Base-by-base conservation (phyloP, 352 stramenopile species). In the Globisporangium viniferum region DNA sequence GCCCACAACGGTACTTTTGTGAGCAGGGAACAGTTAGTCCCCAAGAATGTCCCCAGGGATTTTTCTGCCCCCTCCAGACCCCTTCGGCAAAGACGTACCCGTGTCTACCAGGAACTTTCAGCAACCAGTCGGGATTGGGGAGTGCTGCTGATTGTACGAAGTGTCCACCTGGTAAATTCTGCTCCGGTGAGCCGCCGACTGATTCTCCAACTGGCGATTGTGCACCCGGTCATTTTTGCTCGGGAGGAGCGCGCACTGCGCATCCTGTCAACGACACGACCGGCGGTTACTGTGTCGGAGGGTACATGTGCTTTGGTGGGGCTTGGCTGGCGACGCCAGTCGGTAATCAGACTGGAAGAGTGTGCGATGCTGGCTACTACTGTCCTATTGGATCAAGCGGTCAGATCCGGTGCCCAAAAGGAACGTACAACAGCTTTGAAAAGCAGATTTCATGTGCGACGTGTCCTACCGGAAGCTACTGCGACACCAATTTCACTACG, bases 151-250 rank as follows among this genome's bases (percentile, higher is more conserved):
- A 92, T 46, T 94, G 85, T 66, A 62, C 66, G 1, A 29, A 58
- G 24, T 94, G 88, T 80, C 78, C 82, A 24, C 69, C 75, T n/a
- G 93, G 92, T 0, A 80, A 81, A 10, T 98, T 92, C 66, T 98
- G 93, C 67, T 88, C 78, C 1, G 86, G 84, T 8, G 64, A 80
- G 2, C 36, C 72, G 27, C 83, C 79, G 15, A 94, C 84, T 10
- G 66, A 81, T 70, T 55, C 46, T 1, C 78, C 82, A 0, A 92
- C 84, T 29, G 88, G 82, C 2, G 62, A 66, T 1, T 97, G 91
- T 61, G 78, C 69, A 6, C 77, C 81, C 3, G 89, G 88, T 6
- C 76, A 86, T 60, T 95, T 84, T 59, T 98, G 94, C 58, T 59
- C 68, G 24, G 73, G 71, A 0, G 80, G 81, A 22, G 75, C 88